Evolutionary conservation across 2,329 filamentous ascomycete genomes (phyloP).

Genomic region (Phoma sp.): DNA sequence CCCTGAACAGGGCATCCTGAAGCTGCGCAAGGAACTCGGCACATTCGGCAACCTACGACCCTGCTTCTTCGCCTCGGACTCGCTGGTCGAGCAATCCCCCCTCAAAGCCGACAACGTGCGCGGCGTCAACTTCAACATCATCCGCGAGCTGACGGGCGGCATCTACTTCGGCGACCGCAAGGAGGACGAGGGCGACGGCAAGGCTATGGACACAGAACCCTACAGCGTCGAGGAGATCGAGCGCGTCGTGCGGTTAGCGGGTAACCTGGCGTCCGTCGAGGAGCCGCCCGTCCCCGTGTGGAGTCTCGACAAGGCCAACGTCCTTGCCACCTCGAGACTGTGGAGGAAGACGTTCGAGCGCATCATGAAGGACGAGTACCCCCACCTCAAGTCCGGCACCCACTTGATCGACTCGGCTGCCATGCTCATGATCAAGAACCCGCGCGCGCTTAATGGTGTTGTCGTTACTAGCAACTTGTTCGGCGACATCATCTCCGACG

Average conservation of each 20-base stretch:
- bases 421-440: constrained; percentile 97
- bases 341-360: constrained; percentile 89
- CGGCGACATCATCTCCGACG: constrained; percentile 94
- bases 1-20: constrained; percentile 90
- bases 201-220: constrained; percentile 82
- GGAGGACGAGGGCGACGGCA: constrained; percentile 76
- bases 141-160: constrained; percentile 89
- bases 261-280: constrained; percentile 76
- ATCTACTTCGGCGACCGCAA: constrained; percentile 94
- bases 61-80: constrained; percentile 91
- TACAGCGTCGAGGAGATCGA: constrained; percentile 87
- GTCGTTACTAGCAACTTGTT: constrained; percentile 94
- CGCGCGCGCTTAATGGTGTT: constrained; percentile 83
- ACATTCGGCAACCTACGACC: constrained; percentile 95
- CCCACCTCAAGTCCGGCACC: constrained; percentile 80
- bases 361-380: constrained; percentile 87
- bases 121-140: constrained; percentile 89
- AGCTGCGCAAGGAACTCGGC: constrained; percentile 88
- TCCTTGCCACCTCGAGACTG: constrained; percentile 85
- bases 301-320: constrained; percentile 95
- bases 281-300: constrained; percentile 79
- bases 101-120: constrained; percentile 85
- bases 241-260: constrained; percentile 82
- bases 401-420: constrained; percentile 96
- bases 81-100: constrained; percentile 80